Conservation (phyloP, 768 basidiomycete genomes). For the Pleurotus cornucopiae region DNA sequence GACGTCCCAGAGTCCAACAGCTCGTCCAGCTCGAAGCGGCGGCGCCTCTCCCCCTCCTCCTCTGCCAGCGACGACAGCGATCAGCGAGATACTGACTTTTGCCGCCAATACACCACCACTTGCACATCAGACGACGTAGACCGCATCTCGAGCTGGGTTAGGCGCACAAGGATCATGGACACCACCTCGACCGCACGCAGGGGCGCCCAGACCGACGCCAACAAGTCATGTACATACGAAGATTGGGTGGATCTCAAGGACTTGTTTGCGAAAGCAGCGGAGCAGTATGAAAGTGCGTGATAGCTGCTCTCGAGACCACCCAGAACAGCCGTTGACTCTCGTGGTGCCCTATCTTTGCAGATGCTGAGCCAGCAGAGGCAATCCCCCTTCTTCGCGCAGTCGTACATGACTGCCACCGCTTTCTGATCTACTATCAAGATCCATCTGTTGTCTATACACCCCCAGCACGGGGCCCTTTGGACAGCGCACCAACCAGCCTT, state of each 20-base stretch:
- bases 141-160: conserved; percentile 26
- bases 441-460: conserved; percentile 47
- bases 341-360: conserved; percentile 17
- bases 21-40: conserved; percentile 11
- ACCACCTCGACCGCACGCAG: conserved; percentile 30
- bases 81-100: conserved; percentile 14
- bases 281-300: conserved; percentile 54
- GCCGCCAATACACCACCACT: not conserved
- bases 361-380: conserved; percentile 42
- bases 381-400: conserved; percentile 57
- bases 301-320: not conserved
- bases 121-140: conserved; percentile 17
- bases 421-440: conserved; percentile 49
- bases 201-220: conserved; percentile 14
- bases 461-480: conserved; percentile 13
- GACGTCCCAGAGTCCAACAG: conserved; percentile 12
- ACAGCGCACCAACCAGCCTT: conserved; percentile 12
- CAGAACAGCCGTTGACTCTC: too few relatives aligned
- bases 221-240: conserved; percentile 30
- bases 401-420: conserved; percentile 66
- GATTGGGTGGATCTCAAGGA: conserved; percentile 71
- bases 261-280: conserved; percentile 50
- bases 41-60: conserved; percentile 11
- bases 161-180: conserved; percentile 35
- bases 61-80: conserved; percentile 11